Evolutionary conservation across 768 basidiomycete species (phyloP), one percentile per base, ranked within the genome.

Genomic region (Russula virescens): DNA sequence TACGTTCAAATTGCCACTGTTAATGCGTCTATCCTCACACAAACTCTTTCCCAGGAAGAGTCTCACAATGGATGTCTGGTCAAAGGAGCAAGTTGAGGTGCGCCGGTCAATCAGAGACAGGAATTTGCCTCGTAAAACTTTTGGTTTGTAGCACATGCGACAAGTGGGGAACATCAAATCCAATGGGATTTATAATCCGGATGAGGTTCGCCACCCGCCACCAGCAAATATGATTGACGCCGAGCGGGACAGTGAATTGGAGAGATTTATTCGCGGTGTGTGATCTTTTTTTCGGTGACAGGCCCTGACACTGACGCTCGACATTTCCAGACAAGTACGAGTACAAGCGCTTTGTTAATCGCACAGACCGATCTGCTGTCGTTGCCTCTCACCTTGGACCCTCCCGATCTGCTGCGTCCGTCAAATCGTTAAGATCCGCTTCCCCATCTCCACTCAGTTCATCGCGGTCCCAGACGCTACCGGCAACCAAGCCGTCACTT

Each of bases 21-120:
- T 48, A 43, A 49, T 19, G 38, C 14, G 54, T 61, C 50, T 19
- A 21, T 52, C 21, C 46, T 26, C 7, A 48, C 28, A 28, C 34
- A 10, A 21, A 54, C 28, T 5, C 43, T 19, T 34, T 28, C 35
- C 40, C 63, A 96, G 94, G 64, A 97, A 96, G 80, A 95, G 92
- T 70, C 68, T 97, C 43, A 92, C 90, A 1, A 76, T 96, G 74
- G 94, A 95, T 71, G 78, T 84, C 43, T 95, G 92, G 92, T 81
- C 83, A 49, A 91, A 86, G 69, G 93, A 96, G 61, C 93, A 94
- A 73, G 84, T 92, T 49, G 91, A 94, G 73, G 92, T 91, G 64
- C 61, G 83, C 74, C 40, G 51, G 42, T 52, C 45, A 62, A 64
- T 45, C 38, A 16, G 16, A n/a, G 18, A 43, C 16, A 23, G 34